Conservation (phyloP, 169 alveolate genomes). For the Plasmodium yoelii region DNA sequence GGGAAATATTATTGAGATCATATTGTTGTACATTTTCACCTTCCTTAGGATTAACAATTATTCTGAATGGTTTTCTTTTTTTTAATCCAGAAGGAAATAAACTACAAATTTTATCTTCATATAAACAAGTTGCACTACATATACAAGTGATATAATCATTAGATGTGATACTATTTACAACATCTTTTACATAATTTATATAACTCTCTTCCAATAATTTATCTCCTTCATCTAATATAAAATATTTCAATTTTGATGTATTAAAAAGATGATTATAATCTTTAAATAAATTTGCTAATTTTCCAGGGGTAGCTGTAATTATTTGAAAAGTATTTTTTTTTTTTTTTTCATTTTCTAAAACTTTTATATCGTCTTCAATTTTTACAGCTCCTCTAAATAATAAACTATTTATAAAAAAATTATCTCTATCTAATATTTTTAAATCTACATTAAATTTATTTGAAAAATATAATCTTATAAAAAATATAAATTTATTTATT, state of each 20-base stretch:
- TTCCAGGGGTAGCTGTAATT: constrained; percentile 54
- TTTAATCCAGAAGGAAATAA: constrained; percentile 23
- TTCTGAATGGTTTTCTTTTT: background rate
- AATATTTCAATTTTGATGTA: constrained; percentile 37
- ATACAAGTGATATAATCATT: constrained; percentile 53
- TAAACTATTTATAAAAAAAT: constrained; percentile 28
- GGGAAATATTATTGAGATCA: background rate
- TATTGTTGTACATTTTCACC: background rate
- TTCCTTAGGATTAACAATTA: background rate
- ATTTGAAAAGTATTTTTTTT: constrained; percentile 59
- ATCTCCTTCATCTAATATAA: constrained; percentile 66
- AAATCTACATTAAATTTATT: constrained; percentile 7
- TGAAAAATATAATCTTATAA: constrained; percentile 53
- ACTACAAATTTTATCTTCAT: constrained; percentile 54
- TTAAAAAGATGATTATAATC: constrained; percentile 27
- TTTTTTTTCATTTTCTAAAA: constrained; percentile 52
- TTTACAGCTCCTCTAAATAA: constrained; percentile 64
- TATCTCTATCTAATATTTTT: constrained; percentile 33
- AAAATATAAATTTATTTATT: constrained; percentile 52
- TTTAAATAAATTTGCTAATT: constrained; percentile 25
- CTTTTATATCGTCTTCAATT: constrained; percentile 53
- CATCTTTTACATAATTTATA: constrained; percentile 41
- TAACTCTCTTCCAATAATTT: constrained; percentile 59
- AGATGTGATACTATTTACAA: constrained; percentile 16
- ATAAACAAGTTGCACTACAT: constrained; percentile 64